Conservation (phyloP, 163 green algal genomes). For the Volvox carteri region DNA sequence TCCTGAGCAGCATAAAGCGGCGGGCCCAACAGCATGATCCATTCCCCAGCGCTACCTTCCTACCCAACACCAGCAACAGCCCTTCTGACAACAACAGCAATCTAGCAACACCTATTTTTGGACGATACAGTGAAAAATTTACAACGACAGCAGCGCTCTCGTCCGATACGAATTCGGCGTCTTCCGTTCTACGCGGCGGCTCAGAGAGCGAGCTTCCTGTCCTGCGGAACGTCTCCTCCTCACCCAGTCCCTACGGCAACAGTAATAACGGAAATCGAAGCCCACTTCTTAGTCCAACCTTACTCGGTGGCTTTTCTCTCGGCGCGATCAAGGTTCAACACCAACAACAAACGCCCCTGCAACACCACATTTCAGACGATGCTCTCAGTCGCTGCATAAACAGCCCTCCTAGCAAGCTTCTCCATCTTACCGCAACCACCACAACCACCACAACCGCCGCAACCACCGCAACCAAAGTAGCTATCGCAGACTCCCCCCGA, state of each 20-base stretch:
- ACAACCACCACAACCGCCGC: too few relatives aligned
- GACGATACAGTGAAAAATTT: background rate
- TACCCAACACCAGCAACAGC: background rate
- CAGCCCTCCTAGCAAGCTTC: too few relatives aligned
- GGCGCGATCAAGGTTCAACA: background rate
- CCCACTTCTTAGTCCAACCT: background rate
- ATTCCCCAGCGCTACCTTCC: background rate
- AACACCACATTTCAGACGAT: background rate
- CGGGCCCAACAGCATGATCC: background rate
- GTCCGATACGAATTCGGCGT: background rate
- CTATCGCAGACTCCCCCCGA: too few relatives aligned
- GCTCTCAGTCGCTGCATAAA: background rate
- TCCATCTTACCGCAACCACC: too few relatives aligned
- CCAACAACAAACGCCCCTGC: background rate
- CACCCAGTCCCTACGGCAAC: background rate
- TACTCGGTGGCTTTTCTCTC: background rate
- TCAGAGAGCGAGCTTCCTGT: conserved; percentile 19
- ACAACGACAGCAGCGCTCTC: background rate
- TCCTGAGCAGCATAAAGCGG: background rate
- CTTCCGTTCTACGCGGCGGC: background rate
- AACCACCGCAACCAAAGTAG: too few relatives aligned
- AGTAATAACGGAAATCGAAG: background rate
- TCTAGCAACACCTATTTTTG: background rate
- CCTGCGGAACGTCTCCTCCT: background rate
- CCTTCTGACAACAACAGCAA: too few relatives aligned